These are phyloP conservation scores for Mycosarcoma maydis DNA, from an alignment of 1,284 basidiomycete genomes.

Conservation along the genomic window DNA sequence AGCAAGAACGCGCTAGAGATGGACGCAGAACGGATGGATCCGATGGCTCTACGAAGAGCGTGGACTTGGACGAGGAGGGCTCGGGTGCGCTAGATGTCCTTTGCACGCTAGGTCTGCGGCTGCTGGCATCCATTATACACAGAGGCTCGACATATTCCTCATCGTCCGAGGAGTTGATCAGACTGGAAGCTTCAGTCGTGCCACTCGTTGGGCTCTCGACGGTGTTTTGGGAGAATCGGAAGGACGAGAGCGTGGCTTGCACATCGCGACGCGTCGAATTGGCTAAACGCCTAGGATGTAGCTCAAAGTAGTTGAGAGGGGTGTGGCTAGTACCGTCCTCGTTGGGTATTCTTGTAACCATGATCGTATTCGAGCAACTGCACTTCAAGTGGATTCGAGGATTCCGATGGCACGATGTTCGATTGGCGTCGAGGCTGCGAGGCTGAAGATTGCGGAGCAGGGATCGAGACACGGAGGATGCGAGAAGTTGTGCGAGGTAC, in stretches of 20 bases:
- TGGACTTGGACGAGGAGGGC: constrained; percentile 15
- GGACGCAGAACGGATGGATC: constrained; percentile 16
- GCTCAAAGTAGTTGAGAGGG: constrained; percentile 15
- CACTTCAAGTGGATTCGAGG: no score
- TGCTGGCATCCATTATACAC: constrained; percentile 11
- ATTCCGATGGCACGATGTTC: no score
- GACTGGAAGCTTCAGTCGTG: not conserved
- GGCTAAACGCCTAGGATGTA: constrained; percentile 16
- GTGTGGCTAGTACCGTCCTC: constrained; percentile 13
- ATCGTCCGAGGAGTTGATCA: constrained; percentile 1
- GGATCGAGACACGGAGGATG: no score
- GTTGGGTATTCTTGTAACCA: constrained; percentile 26
- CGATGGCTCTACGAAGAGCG: constrained; percentile 24
- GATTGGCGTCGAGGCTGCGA: no score
- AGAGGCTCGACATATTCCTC: constrained; percentile 33
- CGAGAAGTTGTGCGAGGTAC: no score
- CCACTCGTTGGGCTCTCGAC: constrained; percentile 13
- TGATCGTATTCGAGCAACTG: not conserved
- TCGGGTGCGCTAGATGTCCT: constrained; percentile 41
- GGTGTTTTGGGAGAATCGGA: constrained; percentile 28
- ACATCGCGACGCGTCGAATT: constrained; percentile 26
- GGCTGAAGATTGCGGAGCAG: no score
- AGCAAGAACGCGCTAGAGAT: constrained; percentile 36
- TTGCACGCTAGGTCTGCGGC: constrained; percentile 41
- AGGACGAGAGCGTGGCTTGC: constrained; percentile 30